Conservation (phyloP, 495 filamentous ascomycete species). For the Glutinoglossum americanum region DNA sequence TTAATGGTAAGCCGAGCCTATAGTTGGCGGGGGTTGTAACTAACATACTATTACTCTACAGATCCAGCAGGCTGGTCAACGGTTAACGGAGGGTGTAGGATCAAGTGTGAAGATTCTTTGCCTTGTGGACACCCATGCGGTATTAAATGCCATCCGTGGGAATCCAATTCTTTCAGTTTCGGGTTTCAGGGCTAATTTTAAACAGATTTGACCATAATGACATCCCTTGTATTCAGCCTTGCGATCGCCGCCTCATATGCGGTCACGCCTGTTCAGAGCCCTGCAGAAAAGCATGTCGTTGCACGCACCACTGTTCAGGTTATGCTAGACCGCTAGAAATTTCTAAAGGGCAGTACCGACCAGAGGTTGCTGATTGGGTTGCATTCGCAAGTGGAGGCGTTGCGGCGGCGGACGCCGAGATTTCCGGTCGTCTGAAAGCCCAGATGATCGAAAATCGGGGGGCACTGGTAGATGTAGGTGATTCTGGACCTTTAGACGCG, state of each 20-base stretch:
- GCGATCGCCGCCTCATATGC: neutral
- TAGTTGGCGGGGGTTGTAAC: neutral
- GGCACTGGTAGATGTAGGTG: neutral
- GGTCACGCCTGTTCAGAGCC: neutral
- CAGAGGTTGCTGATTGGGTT: neutral
- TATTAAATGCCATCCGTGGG: constrained; percentile 27
- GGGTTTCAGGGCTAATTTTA: neutral
- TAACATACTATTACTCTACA: neutral
- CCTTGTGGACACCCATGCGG: constrained; percentile 27
- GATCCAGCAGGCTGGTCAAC: constrained; percentile 27
- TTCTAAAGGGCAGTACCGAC: neutral
- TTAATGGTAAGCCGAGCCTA: constrained; percentile 13
- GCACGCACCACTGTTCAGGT: neutral
- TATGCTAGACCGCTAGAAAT: neutral
- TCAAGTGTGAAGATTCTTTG: constrained; percentile 23
- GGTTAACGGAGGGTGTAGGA: constrained; percentile 37
- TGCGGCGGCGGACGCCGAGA: neutral
- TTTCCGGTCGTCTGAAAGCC: neutral
- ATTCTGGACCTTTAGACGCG: neutral
- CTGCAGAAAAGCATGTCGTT: neutral
- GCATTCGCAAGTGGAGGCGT: neutral
- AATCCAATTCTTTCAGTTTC: neutral
- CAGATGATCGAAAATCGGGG: neutral
- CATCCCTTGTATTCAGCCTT: constrained; percentile 3
- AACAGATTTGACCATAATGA: constrained; percentile 8